phyloP scores from a whole-genome alignment of 352 stramenopile species.

The Globisporangium spinosum region DNA sequence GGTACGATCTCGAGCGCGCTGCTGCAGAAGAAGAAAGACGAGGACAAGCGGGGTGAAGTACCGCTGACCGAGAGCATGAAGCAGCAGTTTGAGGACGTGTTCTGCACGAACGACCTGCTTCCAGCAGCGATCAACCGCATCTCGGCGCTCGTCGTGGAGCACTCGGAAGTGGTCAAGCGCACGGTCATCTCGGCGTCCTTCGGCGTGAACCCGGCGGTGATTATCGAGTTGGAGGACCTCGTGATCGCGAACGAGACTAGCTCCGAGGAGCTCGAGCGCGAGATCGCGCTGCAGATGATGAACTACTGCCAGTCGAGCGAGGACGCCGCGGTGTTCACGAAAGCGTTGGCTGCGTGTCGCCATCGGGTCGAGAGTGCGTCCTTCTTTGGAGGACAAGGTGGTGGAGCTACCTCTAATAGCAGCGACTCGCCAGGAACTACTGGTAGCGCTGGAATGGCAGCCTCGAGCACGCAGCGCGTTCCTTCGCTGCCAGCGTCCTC shows the following conservation, averaged over 20 bases:
- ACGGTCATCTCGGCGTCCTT: conserved; percentile 43
- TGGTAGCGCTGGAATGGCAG: background rate
- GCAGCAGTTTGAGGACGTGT: conserved; percentile 37
- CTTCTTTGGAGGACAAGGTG: background rate
- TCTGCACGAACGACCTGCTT: conserved; percentile 34
- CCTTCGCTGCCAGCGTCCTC: conserved; percentile 36
- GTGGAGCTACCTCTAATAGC: background rate
- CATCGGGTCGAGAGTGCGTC: conserved; percentile 27
- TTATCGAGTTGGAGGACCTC: conserved; percentile 43
- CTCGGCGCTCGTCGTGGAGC: conserved; percentile 44
- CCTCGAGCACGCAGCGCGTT: conserved; percentile 15
- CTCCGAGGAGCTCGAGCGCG: conserved; percentile 41
- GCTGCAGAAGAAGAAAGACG: conserved; percentile 22
- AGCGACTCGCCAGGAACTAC: conserved; percentile 3
- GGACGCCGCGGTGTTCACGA: conserved; percentile 38
- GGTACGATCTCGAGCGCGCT: conserved; percentile 38
- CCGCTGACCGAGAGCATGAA: conserved; percentile 38
- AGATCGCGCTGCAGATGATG: conserved; percentile 43
- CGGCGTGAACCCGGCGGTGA: conserved; percentile 33
- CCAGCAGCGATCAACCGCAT: conserved; percentile 34
- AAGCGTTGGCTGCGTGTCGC: conserved; percentile 39
- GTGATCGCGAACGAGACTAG: conserved; percentile 39
- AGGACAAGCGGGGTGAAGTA: conserved; percentile 26
- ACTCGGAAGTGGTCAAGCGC: conserved; percentile 40
- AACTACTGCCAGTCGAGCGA: conserved; percentile 29